Base-by-base conservation (phyloP, 306 rosid species). In the Prunus davidiana region DNA sequence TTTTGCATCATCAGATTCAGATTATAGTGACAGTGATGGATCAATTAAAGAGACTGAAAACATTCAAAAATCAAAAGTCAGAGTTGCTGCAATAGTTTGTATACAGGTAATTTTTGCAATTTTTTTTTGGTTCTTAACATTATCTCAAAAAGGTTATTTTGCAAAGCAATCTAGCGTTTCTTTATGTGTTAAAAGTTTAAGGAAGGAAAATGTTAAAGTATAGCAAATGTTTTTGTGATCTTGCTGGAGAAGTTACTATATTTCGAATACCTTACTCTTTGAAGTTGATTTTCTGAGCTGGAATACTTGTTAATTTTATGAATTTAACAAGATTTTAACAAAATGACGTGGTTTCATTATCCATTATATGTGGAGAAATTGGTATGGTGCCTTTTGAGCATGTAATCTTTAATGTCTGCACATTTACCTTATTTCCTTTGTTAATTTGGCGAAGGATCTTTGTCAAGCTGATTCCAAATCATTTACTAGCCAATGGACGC, bases 391-490 rank as follows among this genome's bases (percentile, higher is more conserved):
- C 16, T 67, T 30, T 55, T 25, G 55, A 57, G 6, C 41, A 5
- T 72, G 57, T 3, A 66, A 32, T 12, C 12, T 80, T 38, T 68
- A 16, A 25, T 71, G 51, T 6, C 34, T 45, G 9, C 67, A n/a
- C 50, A 27, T 60, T 54, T 45, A n/a, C 68, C 30, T 50, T 70
- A 34, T 28, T 71, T 34, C 24, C 46, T 22, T 6, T 13, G 14
- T 74, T 32, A 80, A 38, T 66, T 74, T 80, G 83, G 76, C 72
- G 74, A 83, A 94, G 98, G 99, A 92, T 83, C 97, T 95, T 79
- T 92, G 96, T 85, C 97, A 87, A 84, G 95, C 88, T 46, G 99
- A 95, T 86, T 88, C 90, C 66, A 92, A 88, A 84, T 85, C 91
- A 74, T 89, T 92, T 81, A 92, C 93, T 54, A 76, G 86, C 72